These are phyloP conservation scores for Trametes punicea DNA, from an alignment of 768 basidiomycete species.

Conservation along the genomic window DNA sequence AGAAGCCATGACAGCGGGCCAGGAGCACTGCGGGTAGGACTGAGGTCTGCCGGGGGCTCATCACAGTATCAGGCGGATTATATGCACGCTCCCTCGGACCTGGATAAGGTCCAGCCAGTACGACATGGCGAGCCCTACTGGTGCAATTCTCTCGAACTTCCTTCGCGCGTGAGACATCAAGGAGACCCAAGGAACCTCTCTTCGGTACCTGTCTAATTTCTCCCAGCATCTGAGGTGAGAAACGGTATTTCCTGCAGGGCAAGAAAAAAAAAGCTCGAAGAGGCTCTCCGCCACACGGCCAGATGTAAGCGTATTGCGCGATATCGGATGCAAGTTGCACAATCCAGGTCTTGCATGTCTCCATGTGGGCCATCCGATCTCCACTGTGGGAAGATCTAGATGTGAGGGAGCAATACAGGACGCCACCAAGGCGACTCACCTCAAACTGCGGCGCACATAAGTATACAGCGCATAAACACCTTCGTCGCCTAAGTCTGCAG, in stretches of 20 bases:
- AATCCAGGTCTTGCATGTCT: not conserved
- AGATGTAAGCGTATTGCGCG: constrained; percentile 16
- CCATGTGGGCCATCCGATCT: constrained; percentile 9
- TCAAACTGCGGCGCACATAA: not conserved
- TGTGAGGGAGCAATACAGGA: no score
- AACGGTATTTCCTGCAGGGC: not conserved
- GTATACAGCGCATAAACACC: not conserved
- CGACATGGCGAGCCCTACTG: constrained; percentile 11
- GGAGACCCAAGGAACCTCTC: constrained; percentile 4
- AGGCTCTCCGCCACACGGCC: no score
- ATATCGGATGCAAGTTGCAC: constrained; percentile 5
- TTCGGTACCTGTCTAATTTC: constrained; percentile 8
- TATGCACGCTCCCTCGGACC: not conserved
- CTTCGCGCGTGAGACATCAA: not conserved
- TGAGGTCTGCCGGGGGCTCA: constrained; percentile 6
- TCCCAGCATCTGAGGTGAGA: not conserved
- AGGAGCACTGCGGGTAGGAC: constrained; percentile 5
- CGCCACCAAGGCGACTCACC: not conserved
- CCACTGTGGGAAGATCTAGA: not conserved
- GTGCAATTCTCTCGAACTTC: constrained; percentile 14
- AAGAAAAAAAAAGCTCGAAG: no score
- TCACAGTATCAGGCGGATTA: not conserved
- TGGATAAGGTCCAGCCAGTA: not conserved
- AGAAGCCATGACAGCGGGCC: constrained; percentile 6
- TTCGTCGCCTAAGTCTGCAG: no score